Evolutionary conservation across 2,329 filamentous ascomycete species (phyloP), one percentile per base, ranked within the genome.

Genomic region (Alternaria gansuensis): DNA sequence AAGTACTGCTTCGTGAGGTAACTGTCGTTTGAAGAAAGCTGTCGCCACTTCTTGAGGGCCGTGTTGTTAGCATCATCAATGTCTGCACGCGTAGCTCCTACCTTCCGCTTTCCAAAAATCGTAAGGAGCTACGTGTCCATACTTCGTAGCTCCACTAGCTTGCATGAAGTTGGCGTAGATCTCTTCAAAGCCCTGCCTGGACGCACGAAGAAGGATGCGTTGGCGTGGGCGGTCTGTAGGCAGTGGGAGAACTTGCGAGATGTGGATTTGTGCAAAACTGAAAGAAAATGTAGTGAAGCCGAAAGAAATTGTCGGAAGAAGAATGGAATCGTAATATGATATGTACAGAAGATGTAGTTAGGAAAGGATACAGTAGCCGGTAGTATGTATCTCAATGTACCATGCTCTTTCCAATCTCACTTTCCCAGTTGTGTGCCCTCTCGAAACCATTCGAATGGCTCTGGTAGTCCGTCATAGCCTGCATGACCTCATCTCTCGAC

Each of bases 341-440:
- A 39, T 37, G 14, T 39, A 50, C 14, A 50, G 23, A 37, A 50
- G 9, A 39, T 13, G 34, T 11, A 0, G 23, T 8, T 2, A 23
- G 2, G 29, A 46, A 24, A 24, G 1, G 17, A 26, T 11, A 36
- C 2, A 8, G 21, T n/a, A 17, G 23, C 21, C 44, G 23, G 6
- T 0, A 2, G 21, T 23, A 13, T 24, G 24, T 14, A 50, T 4
- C 45, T 51, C 54, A 75, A 41, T 75, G 70, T 14, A 71, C 69
- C 72, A 75, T 75, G 6, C 52, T 72, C 65, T 75, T 75, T 34
- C 74, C 74, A 84, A 97, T 96, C 80, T 96, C 90, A 54, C 71
- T 75, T 77, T 88, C 80, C 92, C 93, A 97, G 29, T 87, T 86
- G 64, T 87, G 84, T 1, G 90, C 90, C 62, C 90, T 83, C 81